phyloP scores from a whole-genome alignment of 495 filamentous ascomycete species.

The Saxophila tyrrhenica region DNA sequence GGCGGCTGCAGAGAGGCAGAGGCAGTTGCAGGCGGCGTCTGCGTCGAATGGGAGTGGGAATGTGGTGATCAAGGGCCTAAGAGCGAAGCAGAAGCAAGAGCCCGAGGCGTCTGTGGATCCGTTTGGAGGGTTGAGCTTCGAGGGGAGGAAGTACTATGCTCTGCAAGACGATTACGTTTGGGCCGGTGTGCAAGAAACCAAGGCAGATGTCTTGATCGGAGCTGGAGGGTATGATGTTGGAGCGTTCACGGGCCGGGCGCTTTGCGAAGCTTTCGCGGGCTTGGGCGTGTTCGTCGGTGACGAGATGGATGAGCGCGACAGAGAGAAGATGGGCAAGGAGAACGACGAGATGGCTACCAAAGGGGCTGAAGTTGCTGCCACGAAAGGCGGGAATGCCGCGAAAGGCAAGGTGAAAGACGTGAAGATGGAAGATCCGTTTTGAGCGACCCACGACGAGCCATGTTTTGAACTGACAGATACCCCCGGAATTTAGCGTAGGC shows the following conservation, averaged over 20 bases:
- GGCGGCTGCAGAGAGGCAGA: constrained; percentile 23
- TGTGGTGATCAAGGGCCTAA: constrained; percentile 67
- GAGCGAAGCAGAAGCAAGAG: constrained; percentile 41
- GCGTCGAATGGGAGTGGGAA: constrained; percentile 22
- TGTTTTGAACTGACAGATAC: too few relatives aligned
- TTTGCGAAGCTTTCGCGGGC: constrained; percentile 85
- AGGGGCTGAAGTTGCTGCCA: not conserved
- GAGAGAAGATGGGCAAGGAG: not conserved
- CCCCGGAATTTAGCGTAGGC: not conserved
- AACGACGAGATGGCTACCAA: not conserved
- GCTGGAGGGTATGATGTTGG: constrained; percentile 73
- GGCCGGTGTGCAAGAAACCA: constrained; percentile 50
- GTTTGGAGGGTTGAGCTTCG: constrained; percentile 57
- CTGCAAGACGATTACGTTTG: constrained; percentile 54
- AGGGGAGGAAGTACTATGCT: constrained; percentile 56
- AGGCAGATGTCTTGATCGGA: constrained; percentile 46
- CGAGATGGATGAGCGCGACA: constrained; percentile 46
- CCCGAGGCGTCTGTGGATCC: constrained; percentile 79
- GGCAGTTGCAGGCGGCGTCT: constrained; percentile 17
- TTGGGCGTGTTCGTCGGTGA: constrained; percentile 75
- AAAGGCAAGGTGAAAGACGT: constrained; percentile 2
- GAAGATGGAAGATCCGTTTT: constrained; percentile 2
- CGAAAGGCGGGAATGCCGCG: not conserved
- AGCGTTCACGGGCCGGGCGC: constrained; percentile 67
- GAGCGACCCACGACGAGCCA: too few relatives aligned